Conservation (phyloP, 2,329 filamentous ascomycete genomes). For the Fusarium tuaranense region DNA sequence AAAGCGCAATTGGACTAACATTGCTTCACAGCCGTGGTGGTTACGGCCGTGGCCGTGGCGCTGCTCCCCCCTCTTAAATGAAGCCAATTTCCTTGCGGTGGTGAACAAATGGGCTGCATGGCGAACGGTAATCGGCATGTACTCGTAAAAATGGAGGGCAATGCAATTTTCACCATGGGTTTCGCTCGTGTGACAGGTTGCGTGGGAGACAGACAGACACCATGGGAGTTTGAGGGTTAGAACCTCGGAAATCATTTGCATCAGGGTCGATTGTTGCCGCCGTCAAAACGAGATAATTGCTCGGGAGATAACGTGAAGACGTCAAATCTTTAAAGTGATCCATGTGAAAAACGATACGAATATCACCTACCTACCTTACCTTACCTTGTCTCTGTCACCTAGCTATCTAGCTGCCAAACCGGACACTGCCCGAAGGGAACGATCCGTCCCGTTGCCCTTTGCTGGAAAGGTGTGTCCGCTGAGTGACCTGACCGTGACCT, state of each 20-base stretch:
- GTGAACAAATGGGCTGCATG: conserved; percentile 58
- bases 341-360: conserved; percentile 34
- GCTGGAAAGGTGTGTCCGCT: neutral
- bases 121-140: conserved; percentile 60
- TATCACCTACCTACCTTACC: conserved; percentile 1
- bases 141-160: conserved; percentile 59
- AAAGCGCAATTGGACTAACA: conserved; percentile 49
- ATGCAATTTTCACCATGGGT: conserved; percentile 55
- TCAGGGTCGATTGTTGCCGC: conserved; percentile 57
- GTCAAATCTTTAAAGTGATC: conserved; percentile 37
- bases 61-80: conserved; percentile 75
- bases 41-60: conserved; percentile 88
- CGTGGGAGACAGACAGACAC: conserved; percentile 50
- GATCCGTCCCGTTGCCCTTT: conserved; percentile 11
- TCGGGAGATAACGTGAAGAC: conserved; percentile 46
- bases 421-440: conserved; percentile 27
- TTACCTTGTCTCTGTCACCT: conserved; percentile 4
- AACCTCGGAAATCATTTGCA: conserved; percentile 63
- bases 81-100: conserved; percentile 55
- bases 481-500: conserved; percentile 17
- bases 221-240: conserved; percentile 61
- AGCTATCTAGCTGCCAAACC: conserved; percentile 1
- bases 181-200: conserved; percentile 54
- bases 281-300: conserved; percentile 50
- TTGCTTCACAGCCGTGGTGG: conserved; percentile 76